Evolutionary conservation across 2,329 filamentous ascomycete genomes (phyloP), one percentile per base, ranked within the genome.

Genomic region (Diaporthe capsici): DNA sequence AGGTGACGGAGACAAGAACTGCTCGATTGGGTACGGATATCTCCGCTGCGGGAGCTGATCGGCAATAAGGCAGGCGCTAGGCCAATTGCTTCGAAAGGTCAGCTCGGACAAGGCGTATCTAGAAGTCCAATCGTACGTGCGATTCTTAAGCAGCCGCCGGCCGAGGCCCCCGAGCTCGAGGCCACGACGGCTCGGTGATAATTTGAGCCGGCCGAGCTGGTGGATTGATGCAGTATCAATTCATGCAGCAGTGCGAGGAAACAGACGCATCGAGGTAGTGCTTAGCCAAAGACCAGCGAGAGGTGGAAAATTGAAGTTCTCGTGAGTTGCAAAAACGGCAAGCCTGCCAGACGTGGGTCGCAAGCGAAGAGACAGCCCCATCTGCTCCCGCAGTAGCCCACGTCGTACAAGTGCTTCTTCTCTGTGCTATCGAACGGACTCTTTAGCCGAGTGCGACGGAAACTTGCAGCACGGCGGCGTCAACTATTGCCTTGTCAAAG

Each of bases 401-500:
- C n/a, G 65, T 55, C 10, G 49, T 31, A 70, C 65, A 28, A 39
- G 34, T 55, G 34, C 65, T 55, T 55, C 49, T 70, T 68, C 25
- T 13, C 22, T 68, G 65, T 39, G 37, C 22, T 28, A 51, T 68
- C 65, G 65, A 68, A 55, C 65, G 47, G 65, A 53, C 6, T 53
- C 25, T 68, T 68, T 68, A 68, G 65, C 65, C 65, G 65, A 68
- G 28, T 53, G 47, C 65, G 13, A 53, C 65, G 65, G 65, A 49
- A 22, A 42, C 65, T 55, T 55, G 65, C 65, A 68, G 65, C 31
- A 20, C 31, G 42, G 42, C 31, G 65, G 65, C 65, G 65, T 68
- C 17, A 31, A n/a, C 47, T 68, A 55, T 70, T 70, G 65, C 49
- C 49, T 70, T 70, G 49, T 70, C 65, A 70, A 55, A 55, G 65